Evolutionary conservation across 108 stramenopile genomes (phyloP), one percentile per base, ranked within the genome.

Genomic region (Cyclotella baltica): DNA sequence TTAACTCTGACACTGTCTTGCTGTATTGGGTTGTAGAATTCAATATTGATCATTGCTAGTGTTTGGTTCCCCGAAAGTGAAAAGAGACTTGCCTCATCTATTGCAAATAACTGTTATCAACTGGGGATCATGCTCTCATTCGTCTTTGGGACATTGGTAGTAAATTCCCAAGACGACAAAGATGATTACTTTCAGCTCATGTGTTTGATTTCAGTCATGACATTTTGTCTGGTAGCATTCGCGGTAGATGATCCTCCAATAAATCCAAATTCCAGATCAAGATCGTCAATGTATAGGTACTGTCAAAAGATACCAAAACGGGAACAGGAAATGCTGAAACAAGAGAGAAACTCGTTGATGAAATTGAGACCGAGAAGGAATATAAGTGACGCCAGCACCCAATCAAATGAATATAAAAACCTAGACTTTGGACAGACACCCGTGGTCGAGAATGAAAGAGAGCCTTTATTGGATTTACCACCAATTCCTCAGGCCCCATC

Each of bases 41-140:
- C 92, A 35, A 90, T 92, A n/a, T 73, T 89, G 28, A 58, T 93
- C 34, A 75, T 96, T 0, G 87, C 91, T 1, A 81, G 88, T n/a
- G 88, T 88, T 27, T 96, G 95, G 95, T 93, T 96, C 62, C 91
- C 90, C 1, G 88, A 91, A 62, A 67, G 80, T 50, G 92, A 96
- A 47, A 51, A 86, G n/a, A 92, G 86, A 15, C 69, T 92, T 83
- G 93, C 93, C 3, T 88, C 91, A 46, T 88, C 83, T 69, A 83
- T 92, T 51, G 93, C 90, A 0, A 48, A 93, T 58, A 89, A 93
- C 64, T 80, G 90, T 40, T 93, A 92, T 70, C 91, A 96, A 56
- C 78, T 93, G 43, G 95, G 95, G 59, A 91, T 96, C 69, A 85
- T 87, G 10, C 89, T 80, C 59, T 87, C 95, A 0, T 96, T 93